Evolutionary conservation across 257 asterid genomes (phyloP), one percentile per base, ranked within the genome.

Genomic region (Haberlea rhodopensis): DNA sequence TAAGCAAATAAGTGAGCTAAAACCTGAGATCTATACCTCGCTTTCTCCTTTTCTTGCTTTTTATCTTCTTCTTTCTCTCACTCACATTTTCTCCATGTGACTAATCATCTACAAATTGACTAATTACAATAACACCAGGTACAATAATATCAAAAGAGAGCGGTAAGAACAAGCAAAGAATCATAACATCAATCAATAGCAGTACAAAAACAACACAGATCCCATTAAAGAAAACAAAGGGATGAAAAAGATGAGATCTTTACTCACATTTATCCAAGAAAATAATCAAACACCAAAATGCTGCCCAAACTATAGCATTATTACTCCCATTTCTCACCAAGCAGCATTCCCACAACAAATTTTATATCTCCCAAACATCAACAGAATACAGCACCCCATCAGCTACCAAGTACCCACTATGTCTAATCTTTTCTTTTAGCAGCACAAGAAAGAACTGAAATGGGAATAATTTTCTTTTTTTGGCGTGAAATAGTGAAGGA

Each of bases 251-350:
- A 20, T 15, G 32, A 68, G 74, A 80, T 80, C 82, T 77, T 72
- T 75, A 75, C 81, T 76, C 69, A 76, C 82, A 80, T 76, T 80
- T 81, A 80, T 80, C 78, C 82, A 80, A 76, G 76, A 73, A 73
- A 73, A 57, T 68, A 73, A 76, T 65, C 68, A 60, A 70, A 40
- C 51, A 43, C 73, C 75, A 53, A 52, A 59, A 58, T 60, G 54
- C 70, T 8, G 73, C n/a, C n/a, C 67, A 18, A n/a, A 45, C 8
- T 13, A 21, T 51, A 65, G 46, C 8, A 46, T 52, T 9, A 27
- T 0, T 51, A 66, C 22, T 25, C 57, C 70, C 60, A 71, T 66
- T 76, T 62, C 62, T 70, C 72, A 68, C 64, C 78, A 56, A n/a
- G n/a, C n/a, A 71, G 29, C 18, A 37, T 19, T 10, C 66, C 53